Percentiles rank a stretch among this genome's conserved stretches.
Conservation (phyloP, 129 eudicot genomes). For the Helianthus tuberosus region DNA sequence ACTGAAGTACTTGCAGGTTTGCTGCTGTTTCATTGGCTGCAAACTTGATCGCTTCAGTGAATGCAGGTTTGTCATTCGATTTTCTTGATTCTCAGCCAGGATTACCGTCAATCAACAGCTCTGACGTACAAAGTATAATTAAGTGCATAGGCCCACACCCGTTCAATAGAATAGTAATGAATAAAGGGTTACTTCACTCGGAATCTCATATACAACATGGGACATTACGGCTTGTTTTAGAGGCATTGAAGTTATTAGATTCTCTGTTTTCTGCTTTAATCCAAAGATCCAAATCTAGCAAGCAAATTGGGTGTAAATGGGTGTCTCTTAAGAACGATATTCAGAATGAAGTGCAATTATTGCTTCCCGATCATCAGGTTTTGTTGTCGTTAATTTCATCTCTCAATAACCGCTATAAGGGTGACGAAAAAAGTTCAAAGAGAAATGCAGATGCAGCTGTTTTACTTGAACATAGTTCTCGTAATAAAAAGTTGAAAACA, state of each 20-base stretch:
- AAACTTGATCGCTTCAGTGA: constrained; percentile 74
- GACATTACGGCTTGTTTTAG: constrained; percentile 74
- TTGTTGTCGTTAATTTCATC: constrained; percentile 71
- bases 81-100: constrained; percentile 43
- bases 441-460: constrained; percentile 55
- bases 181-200: constrained; percentile 86
- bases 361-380: constrained; percentile 92
- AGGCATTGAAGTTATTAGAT: constrained; percentile 63
- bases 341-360: constrained; percentile 62
- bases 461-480: constrained; percentile 24
- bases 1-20: constrained; percentile 83
- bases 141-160: constrained; percentile 85
- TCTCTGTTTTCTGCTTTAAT: constrained; percentile 54
- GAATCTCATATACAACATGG: constrained; percentile 79
- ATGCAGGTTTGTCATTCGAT: constrained; percentile 56
- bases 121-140: constrained; percentile 62
- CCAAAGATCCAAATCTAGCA: constrained; percentile 34
- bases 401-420: constrained; percentile 51
- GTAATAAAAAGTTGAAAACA: constrained; percentile 56
- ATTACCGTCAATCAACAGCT: constrained; percentile 43
- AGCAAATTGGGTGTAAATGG: constrained; percentile 43
- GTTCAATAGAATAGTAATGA: constrained; percentile 63
- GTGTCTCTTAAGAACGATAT: constrained; percentile 61
- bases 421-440: constrained; percentile 42
- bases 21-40: constrained; percentile 93